phyloP scores from a whole-genome alignment of 1,284 basidiomycete species.

The Irpex sp. region DNA sequence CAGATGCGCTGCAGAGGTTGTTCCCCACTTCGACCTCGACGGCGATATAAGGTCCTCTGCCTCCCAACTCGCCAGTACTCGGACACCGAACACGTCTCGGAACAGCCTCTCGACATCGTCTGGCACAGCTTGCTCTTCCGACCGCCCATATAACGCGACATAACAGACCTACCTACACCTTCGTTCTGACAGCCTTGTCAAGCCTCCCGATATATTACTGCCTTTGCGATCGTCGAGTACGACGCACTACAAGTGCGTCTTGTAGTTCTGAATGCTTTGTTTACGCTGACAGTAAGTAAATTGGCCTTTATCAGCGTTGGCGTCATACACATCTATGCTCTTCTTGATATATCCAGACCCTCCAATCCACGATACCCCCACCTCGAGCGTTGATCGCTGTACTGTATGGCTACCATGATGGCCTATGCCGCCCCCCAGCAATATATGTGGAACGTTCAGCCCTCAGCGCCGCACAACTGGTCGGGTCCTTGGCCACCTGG shows the following conservation, averaged over 20 bases:
- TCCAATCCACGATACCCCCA: neutral
- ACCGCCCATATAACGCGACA: neutral
- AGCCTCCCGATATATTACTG: neutral
- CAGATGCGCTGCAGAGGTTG: neutral
- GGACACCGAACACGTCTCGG: neutral
- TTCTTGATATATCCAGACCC: neutral
- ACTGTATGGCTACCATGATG: neutral
- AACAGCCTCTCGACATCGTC: neutral
- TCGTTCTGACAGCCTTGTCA: neutral
- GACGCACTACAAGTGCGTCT: neutral
- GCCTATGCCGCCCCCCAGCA: neutral
- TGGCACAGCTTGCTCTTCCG: neutral
- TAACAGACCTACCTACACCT: neutral
- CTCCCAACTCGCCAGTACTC: neutral
- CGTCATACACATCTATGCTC: neutral
- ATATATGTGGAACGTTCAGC: neutral
- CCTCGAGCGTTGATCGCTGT: neutral
- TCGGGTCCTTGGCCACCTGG: constrained; percentile 19
- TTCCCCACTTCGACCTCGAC: neutral
- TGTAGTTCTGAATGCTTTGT: neutral
- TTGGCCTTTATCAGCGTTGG: neutral
- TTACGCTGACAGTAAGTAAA: neutral
- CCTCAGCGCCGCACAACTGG: constrained; percentile 16
- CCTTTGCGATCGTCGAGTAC: neutral
- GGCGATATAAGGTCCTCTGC: neutral